Percentiles rank a stretch among this genome's conserved stretches.
These are phyloP conservation scores for Keqinozyma sinolaborantium DNA, from an alignment of 1,139 yeast species.

Conservation along the genomic window DNA sequence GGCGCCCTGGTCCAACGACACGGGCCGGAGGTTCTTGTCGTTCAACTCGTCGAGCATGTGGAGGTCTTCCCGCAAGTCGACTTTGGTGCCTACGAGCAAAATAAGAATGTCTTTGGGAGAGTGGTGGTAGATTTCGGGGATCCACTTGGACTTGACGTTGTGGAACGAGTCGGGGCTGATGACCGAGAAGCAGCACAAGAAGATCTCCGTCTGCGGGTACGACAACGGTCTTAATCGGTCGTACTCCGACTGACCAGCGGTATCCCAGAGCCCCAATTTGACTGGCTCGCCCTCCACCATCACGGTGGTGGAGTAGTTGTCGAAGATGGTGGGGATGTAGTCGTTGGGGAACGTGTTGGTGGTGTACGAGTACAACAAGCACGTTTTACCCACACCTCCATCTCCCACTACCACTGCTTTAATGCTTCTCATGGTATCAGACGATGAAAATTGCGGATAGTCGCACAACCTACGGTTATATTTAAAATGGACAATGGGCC, in stretches of 20 bases:
- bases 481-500: background rate
- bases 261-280: constrained; percentile 89
- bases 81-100: constrained; percentile 80
- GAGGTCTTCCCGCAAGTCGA: constrained; percentile 80
- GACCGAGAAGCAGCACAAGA: constrained; percentile 82
- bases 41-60: constrained; percentile 70
- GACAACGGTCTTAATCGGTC: constrained; percentile 88
- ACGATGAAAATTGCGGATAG: background rate
- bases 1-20: constrained; percentile 59
- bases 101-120: constrained; percentile 75
- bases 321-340: constrained; percentile 92
- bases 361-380: constrained; percentile 83
- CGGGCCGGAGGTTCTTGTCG: constrained; percentile 60
- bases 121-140: constrained; percentile 85
- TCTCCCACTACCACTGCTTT: constrained; percentile 97
- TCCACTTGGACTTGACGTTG: constrained; percentile 75
- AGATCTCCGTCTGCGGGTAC: constrained; percentile 90
- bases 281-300: constrained; percentile 80
- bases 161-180: constrained; percentile 79
- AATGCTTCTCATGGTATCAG: constrained; percentile 70
- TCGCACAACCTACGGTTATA: background rate
- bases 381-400: constrained; percentile 96
- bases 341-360: constrained; percentile 94
- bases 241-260: constrained; percentile 96
- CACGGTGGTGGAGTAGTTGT: constrained; percentile 84